These are phyloP conservation scores for Chimonanthus salicifolius DNA, from an alignment of 164 flowering plant species.

Conservation along the genomic window DNA sequence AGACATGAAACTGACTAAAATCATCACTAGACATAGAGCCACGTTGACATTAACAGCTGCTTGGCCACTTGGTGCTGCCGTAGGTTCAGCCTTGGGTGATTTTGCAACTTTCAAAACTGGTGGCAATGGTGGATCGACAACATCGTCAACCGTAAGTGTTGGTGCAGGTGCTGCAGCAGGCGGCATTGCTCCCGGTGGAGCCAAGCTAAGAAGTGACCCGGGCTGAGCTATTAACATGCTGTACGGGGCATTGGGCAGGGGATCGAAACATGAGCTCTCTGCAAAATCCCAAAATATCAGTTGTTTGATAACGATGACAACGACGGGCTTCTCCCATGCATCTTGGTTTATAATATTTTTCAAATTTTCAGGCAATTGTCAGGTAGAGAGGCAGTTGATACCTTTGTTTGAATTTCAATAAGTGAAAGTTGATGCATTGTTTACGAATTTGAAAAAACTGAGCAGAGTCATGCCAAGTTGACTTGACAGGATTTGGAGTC, in stretches of 20 bases:
- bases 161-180: slow-evolving; percentile 50
- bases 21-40: slow-evolving; percentile 26
- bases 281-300: slow-evolving; percentile 12
- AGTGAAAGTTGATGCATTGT: neutral
- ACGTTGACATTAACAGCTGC: slow-evolving; percentile 19
- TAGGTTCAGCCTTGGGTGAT: slow-evolving; percentile 14
- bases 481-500: neutral
- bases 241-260: slow-evolving; percentile 8
- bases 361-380: neutral
- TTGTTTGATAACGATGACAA: neutral
- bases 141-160: slow-evolving; percentile 31
- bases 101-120: slow-evolving; percentile 22
- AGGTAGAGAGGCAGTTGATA: neutral
- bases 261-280: slow-evolving; percentile 58
- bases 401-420: neutral
- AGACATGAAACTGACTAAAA: slow-evolving; percentile 11
- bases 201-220: slow-evolving; percentile 24
- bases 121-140: slow-evolving; percentile 79
- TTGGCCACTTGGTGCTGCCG: slow-evolving; percentile 19
- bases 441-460: neutral
- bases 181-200: slow-evolving; percentile 21
- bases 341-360: neutral
- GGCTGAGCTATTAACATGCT: slow-evolving; percentile 34
- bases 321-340: neutral
- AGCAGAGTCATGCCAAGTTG: neutral